Evolutionary conservation across 441 rosid species (phyloP), one percentile per base, ranked within the genome.

Genomic region (Lepidium campestre): DNA sequence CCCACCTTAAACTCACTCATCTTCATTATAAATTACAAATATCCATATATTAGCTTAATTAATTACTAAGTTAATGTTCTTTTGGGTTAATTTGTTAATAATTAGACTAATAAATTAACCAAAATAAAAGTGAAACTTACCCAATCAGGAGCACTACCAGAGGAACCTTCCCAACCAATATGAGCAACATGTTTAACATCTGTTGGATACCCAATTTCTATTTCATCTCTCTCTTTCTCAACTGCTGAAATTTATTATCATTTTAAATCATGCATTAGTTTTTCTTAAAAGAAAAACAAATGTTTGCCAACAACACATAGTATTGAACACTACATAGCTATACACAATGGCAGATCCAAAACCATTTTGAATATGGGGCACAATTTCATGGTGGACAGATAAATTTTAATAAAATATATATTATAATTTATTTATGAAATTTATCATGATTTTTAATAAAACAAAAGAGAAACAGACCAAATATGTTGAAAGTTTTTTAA

Each of bases 111-210:
- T n/a, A n/a, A n/a, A n/a, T n/a, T n/a, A n/a, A 29, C 2, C 34
- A 29, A 29, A 22, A 1, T 22, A 22, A n/a, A n/a, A 7, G 34
- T 29, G 34, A 29, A 29, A 72, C 83, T 62, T 75, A 83, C 86
- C 85, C 85, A 79, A 73, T 74, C 81, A 56, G 93, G 93, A 32
- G 83, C 80, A 64, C 70, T 74, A 46, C 85, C 83, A 59, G 88
- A 76, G 15, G 72, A 59, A 52, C 86, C 86, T 22, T 87, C 86
- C 88, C 80, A 80, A 3, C 90, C 93, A 42, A 87, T 80, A 57
- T 85, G 90, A 55, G 90, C 83, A 62, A 85, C 85, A 71, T 87
- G 93, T 71, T 87, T 87, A 23, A 87, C 90, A 73, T 87, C 87
- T 53, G 90, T 85, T 4, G 88, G 93, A 62, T 68, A 81, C 77